phyloP scores from a whole-genome alignment of 1,139 yeast genomes.

The Ogataea hybrid region DNA sequence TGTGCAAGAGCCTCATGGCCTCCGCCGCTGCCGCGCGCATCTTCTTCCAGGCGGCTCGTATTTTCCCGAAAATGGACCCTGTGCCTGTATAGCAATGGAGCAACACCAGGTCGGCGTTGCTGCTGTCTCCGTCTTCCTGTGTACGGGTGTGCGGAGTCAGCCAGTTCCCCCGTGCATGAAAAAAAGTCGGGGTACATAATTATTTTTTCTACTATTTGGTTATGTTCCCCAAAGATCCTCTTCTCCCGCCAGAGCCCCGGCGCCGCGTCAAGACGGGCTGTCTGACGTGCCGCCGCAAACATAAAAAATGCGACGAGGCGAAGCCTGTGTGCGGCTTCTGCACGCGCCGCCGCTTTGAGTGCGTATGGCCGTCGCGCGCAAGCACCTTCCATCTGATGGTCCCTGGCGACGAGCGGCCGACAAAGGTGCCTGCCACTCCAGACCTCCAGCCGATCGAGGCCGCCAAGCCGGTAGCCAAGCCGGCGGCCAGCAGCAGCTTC shows the following conservation, averaged over 20 bases:
- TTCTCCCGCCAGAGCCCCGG: not conserved
- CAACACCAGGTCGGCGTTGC: no score
- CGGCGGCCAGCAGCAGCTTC: conserved; percentile 2
- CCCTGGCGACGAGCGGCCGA: conserved; percentile 7
- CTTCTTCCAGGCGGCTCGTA: conserved; percentile 66
- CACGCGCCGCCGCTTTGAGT: conserved; percentile 8
- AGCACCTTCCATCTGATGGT: conserved; percentile 12
- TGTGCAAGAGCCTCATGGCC: conserved; percentile 60
- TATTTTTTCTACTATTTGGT: no score
- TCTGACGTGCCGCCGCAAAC: conserved; percentile 38
- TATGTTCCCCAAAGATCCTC: not conserved
- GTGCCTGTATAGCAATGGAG: conserved; percentile 20
- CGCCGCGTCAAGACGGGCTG: conserved; percentile 40
- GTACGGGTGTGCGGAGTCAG: not conserved
- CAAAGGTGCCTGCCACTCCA: conserved; percentile 1
- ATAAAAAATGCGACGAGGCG: conserved; percentile 40
- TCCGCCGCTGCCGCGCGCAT: conserved; percentile 66
- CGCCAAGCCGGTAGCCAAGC: not conserved
- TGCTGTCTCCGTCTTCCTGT: no score
- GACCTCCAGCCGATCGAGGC: conserved; percentile 1
- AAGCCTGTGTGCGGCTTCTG: conserved; percentile 21
- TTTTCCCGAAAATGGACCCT: conserved; percentile 38
- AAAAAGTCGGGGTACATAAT: conserved; percentile 6
- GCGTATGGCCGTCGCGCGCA: conserved; percentile 12
- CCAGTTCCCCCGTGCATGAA: not conserved